Evolutionary conservation across 2,329 filamentous ascomycete species (phyloP).

Genomic region (Elsinoe batatas): DNA sequence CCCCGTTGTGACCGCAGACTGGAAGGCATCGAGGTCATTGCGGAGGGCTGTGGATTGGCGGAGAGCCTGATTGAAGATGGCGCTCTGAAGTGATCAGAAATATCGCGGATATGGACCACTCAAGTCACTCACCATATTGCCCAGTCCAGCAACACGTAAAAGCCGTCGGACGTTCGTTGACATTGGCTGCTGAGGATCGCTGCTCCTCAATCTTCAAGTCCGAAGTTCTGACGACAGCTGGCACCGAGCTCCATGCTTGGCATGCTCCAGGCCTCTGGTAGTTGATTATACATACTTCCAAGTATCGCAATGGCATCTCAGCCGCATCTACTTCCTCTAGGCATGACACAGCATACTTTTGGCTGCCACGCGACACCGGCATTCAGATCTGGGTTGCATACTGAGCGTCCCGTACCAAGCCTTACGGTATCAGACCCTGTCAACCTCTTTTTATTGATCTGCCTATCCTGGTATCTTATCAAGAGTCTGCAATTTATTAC

Average conservation of each 20-base stretch:
- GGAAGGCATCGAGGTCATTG: conserved; percentile 61
- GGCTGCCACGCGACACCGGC: conserved; percentile 10
- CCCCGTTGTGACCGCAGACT: conserved; percentile 39
- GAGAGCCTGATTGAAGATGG: conserved; percentile 74
- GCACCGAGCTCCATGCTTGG: conserved; percentile 3
- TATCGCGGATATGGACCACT: no score
- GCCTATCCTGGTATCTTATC: conserved; percentile 2
- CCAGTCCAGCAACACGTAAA: background rate
- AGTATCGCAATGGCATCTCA: background rate
- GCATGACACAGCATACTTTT: conserved; percentile 4
- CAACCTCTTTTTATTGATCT: background rate
- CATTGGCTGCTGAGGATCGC: no score
- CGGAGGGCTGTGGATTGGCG: conserved; percentile 76
- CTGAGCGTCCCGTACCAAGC: background rate
- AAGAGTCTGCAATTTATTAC: conserved; percentile 1
- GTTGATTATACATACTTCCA: background rate
- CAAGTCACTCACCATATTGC: background rate
- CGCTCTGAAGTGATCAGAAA: conserved; percentile 44
- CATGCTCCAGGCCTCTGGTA: background rate
- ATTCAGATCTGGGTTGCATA: background rate
- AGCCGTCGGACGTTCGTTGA: background rate
- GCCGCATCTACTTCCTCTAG: background rate
- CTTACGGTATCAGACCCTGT: background rate
- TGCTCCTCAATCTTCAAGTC: conserved; percentile 1
- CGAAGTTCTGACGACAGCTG: conserved; percentile 3